Percentiles rank a stretch among this genome's conserved stretches.
These are phyloP conservation scores for Cenchrus americanus DNA, from an alignment of 176 grass and related monocot species.

Conservation along the genomic window DNA sequence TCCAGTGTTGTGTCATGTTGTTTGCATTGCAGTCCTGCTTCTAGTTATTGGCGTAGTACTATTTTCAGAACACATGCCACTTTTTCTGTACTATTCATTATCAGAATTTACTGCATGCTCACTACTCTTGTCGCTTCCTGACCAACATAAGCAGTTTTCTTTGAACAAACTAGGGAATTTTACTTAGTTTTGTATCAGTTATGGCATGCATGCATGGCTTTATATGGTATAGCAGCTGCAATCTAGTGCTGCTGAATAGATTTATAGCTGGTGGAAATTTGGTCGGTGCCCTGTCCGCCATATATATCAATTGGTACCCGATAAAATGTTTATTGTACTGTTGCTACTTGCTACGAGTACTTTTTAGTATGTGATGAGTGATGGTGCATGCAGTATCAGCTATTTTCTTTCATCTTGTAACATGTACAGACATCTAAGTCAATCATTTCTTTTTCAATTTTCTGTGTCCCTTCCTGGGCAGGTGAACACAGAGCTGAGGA, in stretches of 20 bases:
- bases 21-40: neutral
- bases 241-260: neutral
- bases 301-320: neutral
- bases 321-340: neutral
- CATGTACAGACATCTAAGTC: neutral
- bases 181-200: neutral
- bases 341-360: neutral
- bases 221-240: neutral
- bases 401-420: conserved; percentile 12
- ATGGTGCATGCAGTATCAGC: neutral
- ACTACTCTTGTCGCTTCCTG: neutral
- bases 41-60: neutral
- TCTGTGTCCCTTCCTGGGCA: conserved; percentile 19
- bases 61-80: neutral
- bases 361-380: neutral
- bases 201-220: neutral
- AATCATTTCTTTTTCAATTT: neutral
- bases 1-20: neutral
- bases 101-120: neutral
- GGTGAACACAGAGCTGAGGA: conserved; percentile 44
- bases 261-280: conserved; percentile 1
- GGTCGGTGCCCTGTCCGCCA: neutral
- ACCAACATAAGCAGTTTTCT: neutral
- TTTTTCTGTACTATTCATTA: neutral
- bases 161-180: neutral